Base-by-base conservation (phyloP, 345 rosid genomes). In the Bruguiera sexangula region DNA sequence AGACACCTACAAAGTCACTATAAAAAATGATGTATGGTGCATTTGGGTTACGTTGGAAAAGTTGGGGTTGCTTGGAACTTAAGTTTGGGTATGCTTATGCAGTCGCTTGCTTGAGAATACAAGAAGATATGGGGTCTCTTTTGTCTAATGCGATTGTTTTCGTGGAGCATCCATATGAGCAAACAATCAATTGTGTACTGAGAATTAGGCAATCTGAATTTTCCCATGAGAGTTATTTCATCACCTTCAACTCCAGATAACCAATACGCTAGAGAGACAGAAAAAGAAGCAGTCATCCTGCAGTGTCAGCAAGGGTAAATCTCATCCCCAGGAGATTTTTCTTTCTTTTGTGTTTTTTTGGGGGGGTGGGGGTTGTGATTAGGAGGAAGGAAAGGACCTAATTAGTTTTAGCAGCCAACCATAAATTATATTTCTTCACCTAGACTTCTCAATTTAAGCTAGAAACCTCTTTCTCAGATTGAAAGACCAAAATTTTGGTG, bases 281-380 rank as follows among this genome's bases (percentile, higher is more conserved):
- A 9, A 78, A 77, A 88, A 76, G 87, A 83, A 74, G 58, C 66
- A 78, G 95, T 87, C 95, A 78, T 70, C 81, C 77, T 89, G 76
- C 89, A 87, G 95, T 87, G 82, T 81, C 62, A 71, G 67, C 72
- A 82, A 89, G 85, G 94, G 78, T 72, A 81, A 58, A 43, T 27
- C 31, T 34, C 55, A 20, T 51, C 21, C 2, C 22, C 7, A 8
- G 53, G 19, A 34, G 10, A 62, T 27, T 27, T 27, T 27, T 27
- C 29, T 27, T 27, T 54, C 10, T 34, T 4, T 6, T 31, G 3
- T 31, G 0, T 31, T 4, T 31, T 5, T 31, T 31, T 4, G 32
- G 32, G 24, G 29, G 32, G 32, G 24, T n/a, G 24, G 16, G 36
- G 26, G 0, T 20, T 11, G 30, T 7, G 4, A 32, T 3, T 22